Base-by-base conservation (phyloP, 345 rosid genomes). In the Geranium rotundifolium region DNA sequence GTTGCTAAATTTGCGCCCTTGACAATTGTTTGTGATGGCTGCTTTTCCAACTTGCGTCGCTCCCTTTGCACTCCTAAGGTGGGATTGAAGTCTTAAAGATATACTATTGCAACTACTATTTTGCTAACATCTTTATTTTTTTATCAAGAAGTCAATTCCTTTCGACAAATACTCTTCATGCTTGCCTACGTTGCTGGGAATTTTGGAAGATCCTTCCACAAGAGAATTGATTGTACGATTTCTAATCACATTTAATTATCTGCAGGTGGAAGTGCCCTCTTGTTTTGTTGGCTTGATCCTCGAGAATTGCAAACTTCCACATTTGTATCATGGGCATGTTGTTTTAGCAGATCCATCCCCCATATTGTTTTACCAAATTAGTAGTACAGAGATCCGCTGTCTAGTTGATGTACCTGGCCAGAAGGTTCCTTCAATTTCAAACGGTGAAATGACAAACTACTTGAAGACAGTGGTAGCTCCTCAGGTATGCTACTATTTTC, bases 21-120 rank as follows among this genome's bases (percentile, higher is more conserved):
- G 1, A 69, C 72, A 58, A 59, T 69, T 41, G 67, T 69, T 19
- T 63, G 72, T 18, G 72, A 69, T 50, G 72, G 72, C n/a, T 69
- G 72, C 31, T 69, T 29, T 31, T 69, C 72, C 29, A 63, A 69
- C 29, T 59, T 69, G 19, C 58, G 72, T 1, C 61, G 72, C 2
- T 69, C 67, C 29, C 72, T 69, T 29, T 69, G 67, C 50, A 63
- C 41, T 29, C 67, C 72, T n/a, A 69, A 69, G 72, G 72, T 69
- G 20, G 17, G 57, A 23, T 7, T n/a, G n/a, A 14, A 16, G 7
- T 4, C 29, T 19, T 30, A 12, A 37, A 31, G 1, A 29, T 30
- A 52, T 55, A 8, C 19, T 34, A 19, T 56, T 27, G 2, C 31
- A 17, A 4, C 34, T 18, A 8, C 2, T 23, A 23, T 23, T 23